Evolutionary conservation across 495 filamentous ascomycete genomes (phyloP), one percentile per base, ranked within the genome.

Genomic region (Lophiostoma macrostomum): DNA sequence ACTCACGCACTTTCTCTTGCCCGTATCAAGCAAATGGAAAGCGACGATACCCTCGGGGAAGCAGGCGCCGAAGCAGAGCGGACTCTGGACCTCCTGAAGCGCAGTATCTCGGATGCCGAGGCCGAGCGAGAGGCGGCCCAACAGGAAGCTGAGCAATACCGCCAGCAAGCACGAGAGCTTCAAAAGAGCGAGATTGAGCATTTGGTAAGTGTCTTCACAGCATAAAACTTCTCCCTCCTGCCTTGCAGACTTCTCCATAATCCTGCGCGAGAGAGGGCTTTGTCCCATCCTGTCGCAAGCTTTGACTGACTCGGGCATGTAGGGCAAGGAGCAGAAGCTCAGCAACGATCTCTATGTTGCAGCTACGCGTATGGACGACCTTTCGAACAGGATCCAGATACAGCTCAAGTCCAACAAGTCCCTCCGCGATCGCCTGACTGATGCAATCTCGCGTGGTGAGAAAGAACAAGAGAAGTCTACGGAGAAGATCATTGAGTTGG

Each of bases 401-500:
- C 90, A 96, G 68, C 75, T 97, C 14, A 77, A 81, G 12, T 80
- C 78, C 16, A 97, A 96, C 67, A 77, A 76, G 22, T 72, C 79
- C 3, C 73, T 98, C 19, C 82, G 90, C 46, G 70, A 79, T 46
- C 84, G 93, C n/a, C 80, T 98, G n/a, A 80, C 85, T 10, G 80
- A 86, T 39, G 91, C 91, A 5, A 87, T 98, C 35, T 77, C 79
- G 43, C 86, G 90, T 58, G 93, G 93, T 46, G 93, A 97, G 64
- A 76, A 78, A 27, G 88, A 90, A 54, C 93, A 96, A 63, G 81
- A 81, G 60, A 69, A 83, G 31, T 94, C 87, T 49, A 84, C 85
- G 3, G 71, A 78, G 42, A 83, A 85, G 57, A 96, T 98, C 70
- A 88, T 85, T 43, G 74, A 83, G 41, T 77, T 96, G 72, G 90